Base-by-base conservation (phyloP, 1,284 basidiomycete genomes). In the Ceratobasidium sp. region DNA sequence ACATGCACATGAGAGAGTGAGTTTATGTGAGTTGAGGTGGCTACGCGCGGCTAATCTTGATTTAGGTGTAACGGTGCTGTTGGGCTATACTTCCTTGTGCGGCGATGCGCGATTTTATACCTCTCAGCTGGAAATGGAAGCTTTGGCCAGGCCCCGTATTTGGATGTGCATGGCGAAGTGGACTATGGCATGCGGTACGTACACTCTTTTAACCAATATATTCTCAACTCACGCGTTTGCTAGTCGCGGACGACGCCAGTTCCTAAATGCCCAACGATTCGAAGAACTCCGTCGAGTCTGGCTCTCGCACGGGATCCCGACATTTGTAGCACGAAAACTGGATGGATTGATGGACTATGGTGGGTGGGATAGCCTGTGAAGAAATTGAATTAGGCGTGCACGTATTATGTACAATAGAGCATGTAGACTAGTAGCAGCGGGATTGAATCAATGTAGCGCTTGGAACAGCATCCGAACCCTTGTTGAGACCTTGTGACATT, bases 81-180 rank as follows among this genome's bases (percentile, higher is more conserved):
- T 38, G 97, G 96, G 6, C 79, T 96, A 68, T 99, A 91, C 79
- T 96, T 97, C 78, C 86, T 96, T 68, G 88, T 98, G 74, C 96
- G 96, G 77, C 87, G 93, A 53, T 98, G 96, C 79, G 87, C 91
- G n/a, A 77, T 98, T 50, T 78, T 99, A n/a, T 95, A 94, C 77
- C 84, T 99, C 3, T 96, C 95, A 75, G 89, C 90, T 31, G 90
- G 89, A 70, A 94, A 91, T 68, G 97, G 96, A 8, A 87, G 92
- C 2, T 98, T 97, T 79, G 85, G 87, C 0, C 87, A 88, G 25
- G 93, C 95, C 52, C 96, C 97, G 0, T 99, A 98, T 76, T 84
- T 99, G 47, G 97, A 99, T 74, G 87, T 88, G 3, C 96, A 99
- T 73, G 97, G 97, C 0, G 96, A 99, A 77, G 86, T 94, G 3